Percentiles rank a stretch among this genome's conserved stretches.
Conservation (phyloP, 768 basidiomycete genomes). For the Sutorius australiensis region DNA sequence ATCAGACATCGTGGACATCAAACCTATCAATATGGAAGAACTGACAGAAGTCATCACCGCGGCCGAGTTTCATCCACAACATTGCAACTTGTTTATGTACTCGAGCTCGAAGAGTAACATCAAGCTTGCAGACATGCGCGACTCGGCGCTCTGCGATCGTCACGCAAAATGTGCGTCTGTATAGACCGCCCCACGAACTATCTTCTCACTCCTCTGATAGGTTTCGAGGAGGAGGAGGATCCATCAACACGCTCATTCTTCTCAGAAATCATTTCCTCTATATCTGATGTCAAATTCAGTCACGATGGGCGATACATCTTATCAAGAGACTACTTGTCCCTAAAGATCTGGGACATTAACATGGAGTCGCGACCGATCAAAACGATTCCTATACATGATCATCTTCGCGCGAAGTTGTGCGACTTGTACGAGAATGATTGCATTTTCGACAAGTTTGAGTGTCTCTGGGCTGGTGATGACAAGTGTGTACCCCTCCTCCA, state of each 20-base stretch:
- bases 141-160: constrained; percentile 92
- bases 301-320: constrained; percentile 96
- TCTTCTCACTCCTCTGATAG: constrained; percentile 40
- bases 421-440: constrained; percentile 99
- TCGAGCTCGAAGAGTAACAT: constrained; percentile 99
- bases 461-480: constrained; percentile 95
- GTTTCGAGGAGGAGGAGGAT: constrained; percentile 99
- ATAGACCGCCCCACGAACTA: neutral
- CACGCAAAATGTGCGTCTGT: constrained; percentile 85
- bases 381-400: constrained; percentile 98
- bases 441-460: constrained; percentile 99
- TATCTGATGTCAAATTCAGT: constrained; percentile 99
- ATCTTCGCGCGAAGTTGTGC: constrained; percentile 94
- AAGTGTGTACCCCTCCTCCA: constrained; percentile 54
- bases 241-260: constrained; percentile 97
- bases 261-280: constrained; percentile 98
- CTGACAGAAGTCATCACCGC: constrained; percentile 99
- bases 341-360: constrained; percentile 99
- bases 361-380: constrained; percentile 97
- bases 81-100: constrained; percentile 99
- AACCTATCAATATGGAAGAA: constrained; percentile 99
- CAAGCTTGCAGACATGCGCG: constrained; percentile 99
- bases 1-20: constrained; percentile 98
- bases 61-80: constrained; percentile 95
- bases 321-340: constrained; percentile 92